Evolutionary conservation across 2,329 filamentous ascomycete genomes (phyloP).

Genomic region (Ascocoryne sarcoides): DNA sequence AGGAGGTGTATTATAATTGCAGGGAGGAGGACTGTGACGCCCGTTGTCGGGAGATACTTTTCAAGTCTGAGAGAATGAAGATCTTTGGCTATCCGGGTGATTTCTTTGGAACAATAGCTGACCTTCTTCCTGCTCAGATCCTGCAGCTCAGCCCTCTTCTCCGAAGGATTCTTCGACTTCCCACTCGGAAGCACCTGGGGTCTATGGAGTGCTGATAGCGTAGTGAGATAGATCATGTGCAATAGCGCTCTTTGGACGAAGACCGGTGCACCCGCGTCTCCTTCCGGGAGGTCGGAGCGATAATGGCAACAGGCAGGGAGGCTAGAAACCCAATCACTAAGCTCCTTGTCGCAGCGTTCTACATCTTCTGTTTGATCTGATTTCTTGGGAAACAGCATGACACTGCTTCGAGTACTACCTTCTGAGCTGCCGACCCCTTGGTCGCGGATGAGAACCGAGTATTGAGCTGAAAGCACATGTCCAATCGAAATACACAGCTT

Average conservation of each 20-base stretch:
- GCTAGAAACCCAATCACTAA: conserved; percentile 67
- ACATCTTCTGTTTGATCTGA: conserved; percentile 72
- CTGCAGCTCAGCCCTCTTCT: conserved; percentile 57
- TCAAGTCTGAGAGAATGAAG: conserved; percentile 67
- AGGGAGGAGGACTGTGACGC: conserved; percentile 82
- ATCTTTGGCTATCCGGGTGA: conserved; percentile 74
- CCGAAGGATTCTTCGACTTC: conserved; percentile 40
- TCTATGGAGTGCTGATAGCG: conserved; percentile 80
- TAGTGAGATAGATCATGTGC: conserved; percentile 91
- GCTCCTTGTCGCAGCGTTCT: conserved; percentile 66
- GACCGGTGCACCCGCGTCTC: conserved; percentile 32
- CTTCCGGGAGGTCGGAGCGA: conserved; percentile 45
- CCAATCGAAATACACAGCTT: conserved; percentile 85
- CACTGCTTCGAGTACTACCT: conserved; percentile 60
- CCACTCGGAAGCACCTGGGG: conserved; percentile 80
- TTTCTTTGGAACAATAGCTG: conserved; percentile 73
- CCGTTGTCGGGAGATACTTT: conserved; percentile 75
- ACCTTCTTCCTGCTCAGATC: conserved; percentile 78
- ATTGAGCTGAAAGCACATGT: conserved; percentile 82
- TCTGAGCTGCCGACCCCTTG: conserved; percentile 66
- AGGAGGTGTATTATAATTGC: conserved; percentile 91
- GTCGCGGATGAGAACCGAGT: conserved; percentile 81
- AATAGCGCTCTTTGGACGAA: conserved; percentile 74
- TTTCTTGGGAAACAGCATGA: conserved; percentile 90
- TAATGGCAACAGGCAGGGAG: conserved; percentile 68